A percentile compares a stretch with the other conserved stretches of the same genome.
These are phyloP conservation scores for Plasmodium fragile DNA, from an alignment of 169 alveolate species.

Conservation along the genomic window DNA sequence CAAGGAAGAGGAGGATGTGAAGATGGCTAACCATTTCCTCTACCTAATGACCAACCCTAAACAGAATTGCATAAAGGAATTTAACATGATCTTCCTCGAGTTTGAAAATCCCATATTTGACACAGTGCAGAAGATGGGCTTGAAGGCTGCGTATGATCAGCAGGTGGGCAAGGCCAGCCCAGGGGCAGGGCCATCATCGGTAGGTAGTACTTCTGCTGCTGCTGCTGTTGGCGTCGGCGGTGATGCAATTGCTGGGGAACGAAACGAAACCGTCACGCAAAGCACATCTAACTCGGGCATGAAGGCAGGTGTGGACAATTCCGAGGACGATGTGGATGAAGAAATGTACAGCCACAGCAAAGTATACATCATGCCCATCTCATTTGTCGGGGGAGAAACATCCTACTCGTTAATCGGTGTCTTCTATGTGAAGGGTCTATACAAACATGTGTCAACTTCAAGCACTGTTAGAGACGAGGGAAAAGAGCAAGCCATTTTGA, in stretches of 20 bases:
- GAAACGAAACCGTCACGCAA: not conserved
- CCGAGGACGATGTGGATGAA: constrained; percentile 9
- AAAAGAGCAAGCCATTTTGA: not conserved
- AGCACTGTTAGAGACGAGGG: not conserved
- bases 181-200: not conserved
- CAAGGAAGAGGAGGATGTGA: not conserved
- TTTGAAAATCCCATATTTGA: constrained; percentile 52
- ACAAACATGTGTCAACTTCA: not conserved
- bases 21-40: constrained; percentile 30
- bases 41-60: constrained; percentile 43
- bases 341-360: constrained; percentile 7
- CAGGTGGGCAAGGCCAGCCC: not conserved
- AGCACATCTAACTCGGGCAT: not conserved
- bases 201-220: no score
- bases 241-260: not conserved
- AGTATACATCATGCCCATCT: constrained; percentile 57
- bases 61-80: constrained; percentile 55
- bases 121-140: constrained; percentile 34
- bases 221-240: no score
- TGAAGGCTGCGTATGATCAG: constrained; percentile 2
- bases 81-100: constrained; percentile 25
- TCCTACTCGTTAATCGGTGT: constrained; percentile 65
- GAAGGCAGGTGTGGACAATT: not conserved
- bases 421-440: constrained; percentile 15
- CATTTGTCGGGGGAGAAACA: constrained; percentile 73